Evolutionary conservation across 23 red algal species (phyloP), one percentile per base, ranked within the genome.

Genomic region (Cyanidiococcus yangmingshanensis): DNA sequence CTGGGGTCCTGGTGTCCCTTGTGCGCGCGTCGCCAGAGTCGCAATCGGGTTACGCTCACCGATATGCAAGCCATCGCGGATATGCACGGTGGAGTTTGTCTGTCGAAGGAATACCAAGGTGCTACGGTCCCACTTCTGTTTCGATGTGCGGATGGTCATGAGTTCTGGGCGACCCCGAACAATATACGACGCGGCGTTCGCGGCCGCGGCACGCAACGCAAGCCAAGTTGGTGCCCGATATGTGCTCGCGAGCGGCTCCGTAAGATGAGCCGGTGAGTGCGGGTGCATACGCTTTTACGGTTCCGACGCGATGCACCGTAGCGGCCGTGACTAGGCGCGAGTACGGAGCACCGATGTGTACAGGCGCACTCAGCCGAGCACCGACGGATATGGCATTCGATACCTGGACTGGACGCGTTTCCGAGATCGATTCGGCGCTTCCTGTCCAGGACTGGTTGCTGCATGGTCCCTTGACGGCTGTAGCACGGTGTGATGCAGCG

Each of bases 1-100:
- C 76, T 38, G 0, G 40, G 83, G 25, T 82, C 83, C 2, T 92
- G 89, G 89, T 92, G 89, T 58, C 89, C 89, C 25, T 59, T 77
- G 58, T 92, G 89, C 63, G 89, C 89, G 21, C 63, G 83, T 39
- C 36, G 75, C 2, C 63, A 35, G 32, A 7, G n/a, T 29, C n/a
- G 63, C 32, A 35, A 71, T 32, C 32, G n/a, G 63, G 63, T 71
- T 3, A 71, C 63, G 32, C 40, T 92, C 30, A 34, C 74, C 2
- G 82, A 86, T 37, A 86, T 86, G 89, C 38, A 77, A 17, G 41
- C 31, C 3, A 18, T 83, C 67, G 89, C 89, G 67, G 63, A 58
- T 18, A 50, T 39, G n/a, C 39, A 63, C 17, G 89, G 83, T 37
- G 89, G 89, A 7, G 40, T 57, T 29, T 92, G 89, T 67, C 71